Evolutionary conservation across 1,284 basidiomycete species (phyloP), one percentile per base, ranked within the genome.

Genomic region (Trametes versicolor): DNA sequence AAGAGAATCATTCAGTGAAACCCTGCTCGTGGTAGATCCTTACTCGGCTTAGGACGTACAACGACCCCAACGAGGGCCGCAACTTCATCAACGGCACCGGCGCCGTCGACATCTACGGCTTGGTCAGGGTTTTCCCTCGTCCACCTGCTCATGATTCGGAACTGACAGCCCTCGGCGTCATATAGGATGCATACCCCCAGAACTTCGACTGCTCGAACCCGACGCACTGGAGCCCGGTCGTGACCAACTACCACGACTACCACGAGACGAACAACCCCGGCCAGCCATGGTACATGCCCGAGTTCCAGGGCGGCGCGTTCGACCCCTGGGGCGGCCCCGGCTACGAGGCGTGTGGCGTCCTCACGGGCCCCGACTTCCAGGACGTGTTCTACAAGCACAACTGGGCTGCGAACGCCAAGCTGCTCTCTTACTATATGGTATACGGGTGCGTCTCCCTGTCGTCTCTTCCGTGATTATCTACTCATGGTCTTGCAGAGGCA

Each of bases 391-490:
- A 93, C 72, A 82, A 87, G 60, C 81, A 91, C 51, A 81, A 92
- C 53, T 93, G 90, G 90, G 90, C 92, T 7, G 84, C 85, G 49
- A 94, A 94, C 74, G 90, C 86, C 12, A 93, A 94, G 72, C 68
- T 94, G 60, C 86, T 93, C 60, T 92, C 85, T 70, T 92, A 90
- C 71, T 94, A 94, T 75, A 93, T 93, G 92, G 71, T 91, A 61
- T 92, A 88, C 69, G 91, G 90, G 90, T 90, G 21, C 1, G 63
- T 37, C 1, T 27, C 3, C 3, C 12, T 9, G 2, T 36, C 13
- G 10, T 37, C n/a, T 19, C 6, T 19, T 9, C 19, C 9, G 1
- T 1, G 2, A 39, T 23, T 17, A 12, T 9, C 10, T 12, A 4
- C 12, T 23, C 32, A 59, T 49, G 37, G 34, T 23, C 10, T 45